phyloP scores from a whole-genome alignment of 768 basidiomycete species.

The Lentinula lateritia region DNA sequence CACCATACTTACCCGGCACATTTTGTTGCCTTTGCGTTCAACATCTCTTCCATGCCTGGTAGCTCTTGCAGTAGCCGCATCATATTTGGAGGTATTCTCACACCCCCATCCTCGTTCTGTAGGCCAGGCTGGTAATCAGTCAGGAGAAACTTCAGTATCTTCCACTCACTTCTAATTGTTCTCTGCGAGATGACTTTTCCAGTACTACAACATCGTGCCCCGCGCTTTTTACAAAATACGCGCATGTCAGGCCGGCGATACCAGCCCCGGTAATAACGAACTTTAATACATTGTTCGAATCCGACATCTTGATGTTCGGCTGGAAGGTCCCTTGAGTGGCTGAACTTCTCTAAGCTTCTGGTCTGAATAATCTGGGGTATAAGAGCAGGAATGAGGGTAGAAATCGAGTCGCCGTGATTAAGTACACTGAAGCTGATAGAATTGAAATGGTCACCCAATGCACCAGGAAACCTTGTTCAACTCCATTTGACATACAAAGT shows the following conservation, averaged over 20 bases:
- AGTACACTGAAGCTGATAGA: background rate
- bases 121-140: background rate
- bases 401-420: background rate
- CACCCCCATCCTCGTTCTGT: constrained; percentile 2
- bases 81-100: constrained; percentile 13
- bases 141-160: background rate
- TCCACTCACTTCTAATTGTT: constrained; percentile 7
- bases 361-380: background rate
- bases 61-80: constrained; percentile 10
- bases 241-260: constrained; percentile 34
- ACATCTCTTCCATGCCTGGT: constrained; percentile 3
- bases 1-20: background rate
- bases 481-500: background rate
- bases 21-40: constrained; percentile 3
- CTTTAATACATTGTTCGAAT: constrained; percentile 1
- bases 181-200: constrained; percentile 24
- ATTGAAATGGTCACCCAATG: background rate
- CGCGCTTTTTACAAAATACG: constrained; percentile 30
- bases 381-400: background rate
- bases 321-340: background rate
- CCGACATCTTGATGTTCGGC: background rate
- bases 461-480: background rate
- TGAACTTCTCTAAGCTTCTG: background rate
- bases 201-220: constrained; percentile 39
- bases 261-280: constrained; percentile 15